A percentile compares a stretch with the other conserved stretches of the same genome.
Conservation (phyloP, 139 green algal genomes). For the Eudorina sp. region DNA sequence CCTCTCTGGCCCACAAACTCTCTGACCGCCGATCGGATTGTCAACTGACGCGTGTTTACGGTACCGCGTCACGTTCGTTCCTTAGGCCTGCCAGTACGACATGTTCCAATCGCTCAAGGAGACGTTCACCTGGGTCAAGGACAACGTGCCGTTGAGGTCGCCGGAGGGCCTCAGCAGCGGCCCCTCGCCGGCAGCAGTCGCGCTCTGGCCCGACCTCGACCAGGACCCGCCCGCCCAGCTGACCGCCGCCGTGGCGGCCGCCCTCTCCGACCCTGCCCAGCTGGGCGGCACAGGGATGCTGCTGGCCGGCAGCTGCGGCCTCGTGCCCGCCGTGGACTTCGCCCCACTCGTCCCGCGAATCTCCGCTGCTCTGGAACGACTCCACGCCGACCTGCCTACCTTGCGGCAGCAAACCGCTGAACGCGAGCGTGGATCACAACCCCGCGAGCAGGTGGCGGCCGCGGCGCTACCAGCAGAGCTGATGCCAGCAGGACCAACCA, state of each 20-base stretch:
- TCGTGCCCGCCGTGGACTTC: too few relatives aligned
- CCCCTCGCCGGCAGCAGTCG: neutral
- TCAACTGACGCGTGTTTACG: too few relatives aligned
- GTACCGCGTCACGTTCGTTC: neutral
- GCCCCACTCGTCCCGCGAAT: neutral
- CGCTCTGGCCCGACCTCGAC: neutral
- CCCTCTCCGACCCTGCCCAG: neutral
- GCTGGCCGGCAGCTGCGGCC: neutral
- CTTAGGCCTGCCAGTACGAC: neutral
- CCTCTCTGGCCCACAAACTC: too few relatives aligned
- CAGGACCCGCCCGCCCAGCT: neutral
- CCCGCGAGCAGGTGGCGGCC: too few relatives aligned
- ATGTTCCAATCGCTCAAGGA: neutral
- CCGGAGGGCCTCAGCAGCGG: neutral
- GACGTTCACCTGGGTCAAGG: slow-evolving; percentile 1
- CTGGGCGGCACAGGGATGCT: neutral
- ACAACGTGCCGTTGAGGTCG: neutral
- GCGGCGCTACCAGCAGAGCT: neutral
- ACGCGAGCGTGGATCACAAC: neutral
- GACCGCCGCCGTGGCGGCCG: neutral
- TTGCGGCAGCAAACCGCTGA: neutral
- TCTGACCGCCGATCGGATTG: too few relatives aligned
- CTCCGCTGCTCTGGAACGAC: neutral
- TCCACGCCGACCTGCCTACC: neutral
- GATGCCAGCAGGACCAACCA: neutral